Conservation (phyloP, 2,329 filamentous ascomycete genomes). For the Hypocrella siamensis region DNA sequence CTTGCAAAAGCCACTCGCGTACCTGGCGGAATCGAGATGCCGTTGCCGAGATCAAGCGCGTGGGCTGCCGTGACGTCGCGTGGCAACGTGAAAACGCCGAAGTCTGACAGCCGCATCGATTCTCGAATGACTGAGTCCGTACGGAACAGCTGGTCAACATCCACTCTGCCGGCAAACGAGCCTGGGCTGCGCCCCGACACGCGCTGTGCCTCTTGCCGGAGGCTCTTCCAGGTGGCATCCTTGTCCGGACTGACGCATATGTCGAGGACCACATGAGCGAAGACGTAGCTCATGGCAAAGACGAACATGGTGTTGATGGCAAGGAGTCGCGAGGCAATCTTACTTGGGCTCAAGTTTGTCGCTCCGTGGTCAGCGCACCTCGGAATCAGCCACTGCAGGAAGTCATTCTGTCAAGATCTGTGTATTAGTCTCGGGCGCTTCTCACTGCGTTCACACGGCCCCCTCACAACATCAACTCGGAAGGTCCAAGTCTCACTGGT, state of each 20-base stretch:
- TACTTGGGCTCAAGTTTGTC: background rate
- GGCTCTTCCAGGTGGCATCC: background rate
- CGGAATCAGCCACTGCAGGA: background rate
- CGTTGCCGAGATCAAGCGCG: background rate
- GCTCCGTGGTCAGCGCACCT: background rate
- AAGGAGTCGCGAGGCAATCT: background rate
- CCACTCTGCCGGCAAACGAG: background rate
- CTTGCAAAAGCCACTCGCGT: background rate
- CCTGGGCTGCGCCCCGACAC: background rate
- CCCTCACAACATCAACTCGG: too few relatives aligned
- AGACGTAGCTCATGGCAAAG: background rate
- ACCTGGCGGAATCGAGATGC: background rate
- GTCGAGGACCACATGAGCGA: background rate
- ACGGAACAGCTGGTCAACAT: background rate
- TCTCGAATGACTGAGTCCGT: conserved; percentile 2
- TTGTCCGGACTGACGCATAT: background rate
- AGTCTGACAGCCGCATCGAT: conserved; percentile 2
- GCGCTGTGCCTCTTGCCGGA: background rate
- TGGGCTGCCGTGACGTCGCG: background rate
- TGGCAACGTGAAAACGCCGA: background rate
- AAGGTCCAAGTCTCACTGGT: too few relatives aligned
- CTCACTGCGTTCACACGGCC: too few relatives aligned
- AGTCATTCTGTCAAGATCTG: background rate
- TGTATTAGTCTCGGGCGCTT: too few relatives aligned
- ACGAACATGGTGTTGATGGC: background rate